A percentile compares a stretch with the other conserved stretches of the same genome.
These are phyloP conservation scores for Penicillium sp. DNA, from an alignment of 2,329 filamentous ascomycete species.

Conservation along the genomic window DNA sequence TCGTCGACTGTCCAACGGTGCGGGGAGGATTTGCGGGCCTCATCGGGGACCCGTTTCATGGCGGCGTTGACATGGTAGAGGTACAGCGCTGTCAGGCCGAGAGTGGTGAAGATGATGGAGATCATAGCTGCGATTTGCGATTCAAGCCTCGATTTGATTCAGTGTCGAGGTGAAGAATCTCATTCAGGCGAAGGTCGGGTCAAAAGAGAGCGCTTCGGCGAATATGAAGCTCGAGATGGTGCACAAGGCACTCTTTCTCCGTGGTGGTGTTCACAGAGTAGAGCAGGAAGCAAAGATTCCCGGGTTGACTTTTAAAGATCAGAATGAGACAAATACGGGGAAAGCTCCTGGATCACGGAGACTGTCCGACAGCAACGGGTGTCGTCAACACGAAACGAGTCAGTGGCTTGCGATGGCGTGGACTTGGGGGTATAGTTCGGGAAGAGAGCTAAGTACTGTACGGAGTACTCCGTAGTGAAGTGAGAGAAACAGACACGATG, in stretches of 20 bases:
- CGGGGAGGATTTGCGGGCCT: constrained; percentile 35
- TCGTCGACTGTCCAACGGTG: constrained; percentile 45
- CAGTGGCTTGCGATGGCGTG: background rate
- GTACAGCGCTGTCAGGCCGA: constrained; percentile 33
- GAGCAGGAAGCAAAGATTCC: too few relatives aligned
- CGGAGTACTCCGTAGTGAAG: too few relatives aligned
- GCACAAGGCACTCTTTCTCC: background rate
- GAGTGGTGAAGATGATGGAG: constrained; percentile 22
- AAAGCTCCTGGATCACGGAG: background rate
- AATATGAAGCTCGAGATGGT: constrained; percentile 6
- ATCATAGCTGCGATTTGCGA: constrained; percentile 16
- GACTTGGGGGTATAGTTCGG: constrained; percentile 2
- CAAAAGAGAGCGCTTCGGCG: background rate
- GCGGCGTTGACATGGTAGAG: constrained; percentile 40
- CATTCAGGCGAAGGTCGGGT: background rate
- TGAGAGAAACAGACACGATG: background rate
- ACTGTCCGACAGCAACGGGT: background rate
- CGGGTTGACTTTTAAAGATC: background rate
- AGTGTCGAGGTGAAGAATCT: background rate
- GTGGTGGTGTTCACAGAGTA: background rate
- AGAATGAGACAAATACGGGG: background rate
- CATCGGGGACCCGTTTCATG: constrained; percentile 37
- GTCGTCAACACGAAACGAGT: background rate
- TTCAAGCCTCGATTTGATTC: background rate
- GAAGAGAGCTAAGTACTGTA: background rate